Evolutionary conservation across 1,139 yeast species (phyloP).

Genomic region (Sugiyamaella japonica): DNA sequence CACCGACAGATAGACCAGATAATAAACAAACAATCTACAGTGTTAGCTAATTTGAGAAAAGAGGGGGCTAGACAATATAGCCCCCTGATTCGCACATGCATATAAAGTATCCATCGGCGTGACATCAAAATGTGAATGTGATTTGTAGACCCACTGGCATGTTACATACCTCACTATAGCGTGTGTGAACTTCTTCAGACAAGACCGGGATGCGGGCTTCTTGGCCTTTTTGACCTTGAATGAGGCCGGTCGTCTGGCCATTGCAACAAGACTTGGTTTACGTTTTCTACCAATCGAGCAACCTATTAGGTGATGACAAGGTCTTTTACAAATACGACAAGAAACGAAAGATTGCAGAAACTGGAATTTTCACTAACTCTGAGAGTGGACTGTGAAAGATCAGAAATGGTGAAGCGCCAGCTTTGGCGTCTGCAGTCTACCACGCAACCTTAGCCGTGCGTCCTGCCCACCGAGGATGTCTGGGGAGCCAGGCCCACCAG

Average conservation of each 20-base stretch:
- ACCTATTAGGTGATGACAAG: too few species aligned
- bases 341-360: too few species aligned
- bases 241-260: not conserved
- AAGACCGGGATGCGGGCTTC: not conserved
- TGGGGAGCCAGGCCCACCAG: too few species aligned
- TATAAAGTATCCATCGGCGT: too few species aligned
- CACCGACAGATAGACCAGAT: slow-evolving; percentile 30
- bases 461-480: too few species aligned
- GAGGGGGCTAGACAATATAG: not conserved
- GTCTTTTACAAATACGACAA: too few species aligned
- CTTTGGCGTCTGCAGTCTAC: too few species aligned
- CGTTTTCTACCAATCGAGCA: not conserved
- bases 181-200: not conserved
- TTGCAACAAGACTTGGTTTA: not conserved
- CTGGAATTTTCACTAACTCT: too few species aligned
- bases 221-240: not conserved
- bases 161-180: not conserved
- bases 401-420: too few species aligned
- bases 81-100: not conserved
- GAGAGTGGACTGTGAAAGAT: too few species aligned
- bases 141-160: too few species aligned
- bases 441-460: too few species aligned
- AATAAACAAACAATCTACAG: slow-evolving; percentile 31
- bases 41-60: not conserved
- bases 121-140: not conserved